Conservation (phyloP, 2,329 filamentous ascomycete species). For the Xylariales sp. region DNA sequence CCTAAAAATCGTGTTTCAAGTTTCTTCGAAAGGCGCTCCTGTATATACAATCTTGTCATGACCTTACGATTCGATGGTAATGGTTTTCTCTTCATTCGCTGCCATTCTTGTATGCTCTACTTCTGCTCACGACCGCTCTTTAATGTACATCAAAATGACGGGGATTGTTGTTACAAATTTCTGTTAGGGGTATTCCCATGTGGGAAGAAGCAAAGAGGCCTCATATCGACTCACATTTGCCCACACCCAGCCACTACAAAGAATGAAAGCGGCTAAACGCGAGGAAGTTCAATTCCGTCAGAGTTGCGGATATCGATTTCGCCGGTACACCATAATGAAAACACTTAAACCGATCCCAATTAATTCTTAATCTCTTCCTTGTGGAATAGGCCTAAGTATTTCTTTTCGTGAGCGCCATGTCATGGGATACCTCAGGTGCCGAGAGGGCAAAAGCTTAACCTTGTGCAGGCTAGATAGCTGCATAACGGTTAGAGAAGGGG, state of each 20-base stretch:
- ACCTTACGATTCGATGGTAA: constrained; percentile 31
- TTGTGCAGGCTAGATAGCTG: no score
- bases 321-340: neutral
- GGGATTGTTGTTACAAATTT: neutral
- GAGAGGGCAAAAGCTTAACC: no score
- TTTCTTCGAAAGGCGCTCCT: neutral
- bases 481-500: neutral
- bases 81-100: neutral
- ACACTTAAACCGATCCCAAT: constrained; percentile 27
- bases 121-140: constrained; percentile 15
- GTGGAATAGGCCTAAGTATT: constrained; percentile 41
- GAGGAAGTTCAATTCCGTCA: no score
- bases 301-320: no score
- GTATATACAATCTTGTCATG: constrained; percentile 32
- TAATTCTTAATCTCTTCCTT: constrained; percentile 45
- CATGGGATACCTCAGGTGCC: neutral
- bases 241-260: neutral
- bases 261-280: constrained; percentile 3
- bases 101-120: constrained; percentile 22
- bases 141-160: constrained; percentile 18
- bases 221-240: neutral
- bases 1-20: constrained; percentile 9
- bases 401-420: neutral
- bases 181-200: neutral
- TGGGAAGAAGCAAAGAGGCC: no score